phyloP scores from a whole-genome alignment of 78 protist species.

The Guillardia theta region DNA sequence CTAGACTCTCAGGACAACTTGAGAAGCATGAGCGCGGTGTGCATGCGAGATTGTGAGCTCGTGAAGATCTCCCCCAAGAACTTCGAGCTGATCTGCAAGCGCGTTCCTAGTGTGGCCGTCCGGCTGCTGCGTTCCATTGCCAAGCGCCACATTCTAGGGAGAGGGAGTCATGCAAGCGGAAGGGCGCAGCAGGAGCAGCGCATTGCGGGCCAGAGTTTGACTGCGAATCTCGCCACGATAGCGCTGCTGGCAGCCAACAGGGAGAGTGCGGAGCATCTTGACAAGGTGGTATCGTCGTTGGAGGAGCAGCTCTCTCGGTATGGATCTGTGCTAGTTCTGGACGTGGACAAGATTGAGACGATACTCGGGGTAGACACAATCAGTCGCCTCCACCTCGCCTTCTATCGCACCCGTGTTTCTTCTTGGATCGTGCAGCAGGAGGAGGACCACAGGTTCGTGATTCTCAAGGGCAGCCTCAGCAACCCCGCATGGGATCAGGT shows the following conservation, averaged over 20 bases:
- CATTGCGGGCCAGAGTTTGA: neutral
- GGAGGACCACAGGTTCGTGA: neutral
- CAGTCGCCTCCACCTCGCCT: neutral
- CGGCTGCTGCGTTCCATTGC: neutral
- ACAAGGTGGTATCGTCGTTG: neutral
- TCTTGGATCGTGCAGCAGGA: constrained; percentile 7
- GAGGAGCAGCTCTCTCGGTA: neutral
- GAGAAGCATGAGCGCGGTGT: neutral
- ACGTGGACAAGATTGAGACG: neutral
- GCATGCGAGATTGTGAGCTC: neutral
- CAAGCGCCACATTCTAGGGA: neutral
- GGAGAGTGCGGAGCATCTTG: neutral
- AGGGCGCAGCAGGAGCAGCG: neutral
- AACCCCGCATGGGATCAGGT: neutral
- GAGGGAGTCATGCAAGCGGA: neutral
- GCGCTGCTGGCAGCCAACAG: neutral
- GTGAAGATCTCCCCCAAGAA: neutral
- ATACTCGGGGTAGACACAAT: neutral
- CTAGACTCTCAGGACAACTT: neutral
- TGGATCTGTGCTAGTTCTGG: neutral
- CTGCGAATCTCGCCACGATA: neutral
- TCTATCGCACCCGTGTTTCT: neutral
- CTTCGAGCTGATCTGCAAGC: neutral
- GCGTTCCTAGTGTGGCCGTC: neutral
- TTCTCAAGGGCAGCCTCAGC: neutral